phyloP scores from a whole-genome alignment of 495 filamentous ascomycete species.

The Podospora tetraspora region DNA sequence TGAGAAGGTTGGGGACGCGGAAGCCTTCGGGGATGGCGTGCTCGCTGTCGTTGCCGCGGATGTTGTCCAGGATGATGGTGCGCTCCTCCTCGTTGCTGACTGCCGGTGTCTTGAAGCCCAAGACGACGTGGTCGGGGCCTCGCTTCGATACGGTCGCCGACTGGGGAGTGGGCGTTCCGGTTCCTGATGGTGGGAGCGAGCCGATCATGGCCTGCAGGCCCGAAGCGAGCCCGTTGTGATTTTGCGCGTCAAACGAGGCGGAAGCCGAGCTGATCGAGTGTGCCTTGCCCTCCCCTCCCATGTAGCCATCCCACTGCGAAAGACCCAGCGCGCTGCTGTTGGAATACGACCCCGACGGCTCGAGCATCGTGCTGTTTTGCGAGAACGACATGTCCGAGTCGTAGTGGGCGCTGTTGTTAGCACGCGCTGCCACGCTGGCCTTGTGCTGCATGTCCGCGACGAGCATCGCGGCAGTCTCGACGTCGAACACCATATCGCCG shows the following conservation, averaged over 20 bases:
- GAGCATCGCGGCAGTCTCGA: conserved; percentile 97
- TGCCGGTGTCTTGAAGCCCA: conserved; percentile 63
- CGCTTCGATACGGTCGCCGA: conserved; percentile 57
- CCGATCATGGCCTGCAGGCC: conserved; percentile 63
- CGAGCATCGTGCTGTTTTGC: conserved; percentile 61
- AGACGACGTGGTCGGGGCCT: conserved; percentile 50
- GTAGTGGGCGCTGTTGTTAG: conserved; percentile 45
- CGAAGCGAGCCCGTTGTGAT: conserved; percentile 57
- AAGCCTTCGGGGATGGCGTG: conserved; percentile 82
- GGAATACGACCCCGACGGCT: conserved; percentile 66
- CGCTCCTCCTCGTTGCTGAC: conserved; percentile 72
- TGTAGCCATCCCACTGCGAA: conserved; percentile 83
- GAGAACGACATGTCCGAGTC: conserved; percentile 71
- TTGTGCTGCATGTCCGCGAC: conserved; percentile 98
- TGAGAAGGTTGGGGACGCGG: conserved; percentile 69
- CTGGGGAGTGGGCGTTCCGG: conserved; percentile 73
- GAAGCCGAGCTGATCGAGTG: conserved; percentile 61
- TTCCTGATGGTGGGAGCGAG: conserved; percentile 61
- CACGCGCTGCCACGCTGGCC: conserved; percentile 75
- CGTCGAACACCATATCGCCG: conserved; percentile 91
- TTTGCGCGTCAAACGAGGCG: conserved; percentile 62
- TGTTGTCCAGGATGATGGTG: conserved; percentile 75
- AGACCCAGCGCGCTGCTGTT: conserved; percentile 68
- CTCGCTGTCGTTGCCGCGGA: conserved; percentile 71
- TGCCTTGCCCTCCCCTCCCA: conserved; percentile 60